These are phyloP conservation scores for Pleomassaria siparia DNA, from an alignment of 2,329 filamentous ascomycete genomes.

Conservation along the genomic window DNA sequence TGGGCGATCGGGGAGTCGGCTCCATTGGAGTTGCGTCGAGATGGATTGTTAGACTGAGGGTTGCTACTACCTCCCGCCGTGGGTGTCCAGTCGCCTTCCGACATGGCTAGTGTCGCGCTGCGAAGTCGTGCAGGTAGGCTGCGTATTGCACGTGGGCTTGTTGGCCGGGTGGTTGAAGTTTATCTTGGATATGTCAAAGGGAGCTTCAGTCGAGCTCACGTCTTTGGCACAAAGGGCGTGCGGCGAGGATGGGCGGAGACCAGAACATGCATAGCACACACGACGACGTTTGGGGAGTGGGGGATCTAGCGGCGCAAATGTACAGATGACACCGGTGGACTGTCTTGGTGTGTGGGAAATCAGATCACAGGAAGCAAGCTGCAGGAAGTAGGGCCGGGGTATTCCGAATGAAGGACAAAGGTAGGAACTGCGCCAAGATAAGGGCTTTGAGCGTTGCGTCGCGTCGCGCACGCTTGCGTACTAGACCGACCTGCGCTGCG, in stretches of 20 bases:
- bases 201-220: slow-evolving; percentile 6
- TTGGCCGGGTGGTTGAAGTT: slow-evolving; percentile 4
- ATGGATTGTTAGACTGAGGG: slow-evolving; percentile 16
- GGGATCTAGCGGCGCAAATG: slow-evolving; percentile 15
- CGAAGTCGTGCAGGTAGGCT: slow-evolving; percentile 1
- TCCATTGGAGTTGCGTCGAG: slow-evolving; percentile 31
- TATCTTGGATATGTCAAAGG: slow-evolving; percentile 7
- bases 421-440: slow-evolving; percentile 10
- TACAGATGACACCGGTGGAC: slow-evolving; percentile 25
- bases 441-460: slow-evolving; percentile 1
- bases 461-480: not conserved
- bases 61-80: slow-evolving; percentile 23
- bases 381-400: slow-evolving; percentile 5
- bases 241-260: slow-evolving; percentile 8
- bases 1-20: slow-evolving; percentile 18
- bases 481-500: not conserved
- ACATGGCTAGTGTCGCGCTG: slow-evolving; percentile 26
- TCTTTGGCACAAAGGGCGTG: slow-evolving; percentile 11
- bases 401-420: slow-evolving; percentile 3
- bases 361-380: slow-evolving; percentile 15
- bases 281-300: slow-evolving; percentile 3
- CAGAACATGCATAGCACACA: slow-evolving; percentile 16
- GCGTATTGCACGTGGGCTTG: slow-evolving; percentile 4
- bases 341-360: slow-evolving; percentile 5
- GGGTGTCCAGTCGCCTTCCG: slow-evolving; percentile 30